Evolutionary conservation across 192 early-diverging fungal species (phyloP).

Genomic region (Chytriomyces hyalinus): DNA sequence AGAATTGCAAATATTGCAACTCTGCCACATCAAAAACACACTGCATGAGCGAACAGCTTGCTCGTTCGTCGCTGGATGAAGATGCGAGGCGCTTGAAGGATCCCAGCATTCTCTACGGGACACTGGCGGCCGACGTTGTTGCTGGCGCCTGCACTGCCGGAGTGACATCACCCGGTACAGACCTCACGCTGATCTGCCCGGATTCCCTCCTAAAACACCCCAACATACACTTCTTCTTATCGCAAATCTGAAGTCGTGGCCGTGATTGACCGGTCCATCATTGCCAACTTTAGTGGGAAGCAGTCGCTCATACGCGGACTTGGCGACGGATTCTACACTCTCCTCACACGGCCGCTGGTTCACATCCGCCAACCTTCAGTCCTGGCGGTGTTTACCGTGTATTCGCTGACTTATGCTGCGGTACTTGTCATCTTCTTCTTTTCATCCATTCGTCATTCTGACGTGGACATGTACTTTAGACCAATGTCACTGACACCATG

Average conservation of each 20-base stretch:
- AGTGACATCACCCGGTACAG: constrained; percentile 19
- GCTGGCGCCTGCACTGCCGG: constrained; percentile 26
- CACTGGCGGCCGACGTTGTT: constrained; percentile 19
- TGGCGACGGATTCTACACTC: constrained; percentile 29
- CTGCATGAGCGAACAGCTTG: no score
- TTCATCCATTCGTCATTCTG: background rate
- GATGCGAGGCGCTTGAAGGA: background rate
- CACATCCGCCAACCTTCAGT: constrained; percentile 47
- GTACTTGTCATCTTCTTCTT: constrained; percentile 22
- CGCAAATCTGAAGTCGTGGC: constrained; percentile 36
- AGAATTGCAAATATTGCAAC: no score
- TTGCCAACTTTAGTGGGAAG: constrained; percentile 51
- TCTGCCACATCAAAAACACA: no score
- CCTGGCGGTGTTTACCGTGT: constrained; percentile 47
- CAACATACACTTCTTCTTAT: background rate
- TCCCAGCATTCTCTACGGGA: background rate
- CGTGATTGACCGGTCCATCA: constrained; percentile 56
- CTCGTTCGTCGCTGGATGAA: background rate
- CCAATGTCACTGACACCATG: constrained; percentile 49
- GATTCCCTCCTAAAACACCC: background rate
- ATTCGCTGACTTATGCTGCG: constrained; percentile 47
- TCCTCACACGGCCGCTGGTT: constrained; percentile 40
- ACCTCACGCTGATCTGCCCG: background rate
- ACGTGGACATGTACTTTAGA: constrained; percentile 8
- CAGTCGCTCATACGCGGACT: constrained; percentile 42